Base-by-base conservation (phyloP, 1,139 yeast species). In the Saccharomyces uvarum region DNA sequence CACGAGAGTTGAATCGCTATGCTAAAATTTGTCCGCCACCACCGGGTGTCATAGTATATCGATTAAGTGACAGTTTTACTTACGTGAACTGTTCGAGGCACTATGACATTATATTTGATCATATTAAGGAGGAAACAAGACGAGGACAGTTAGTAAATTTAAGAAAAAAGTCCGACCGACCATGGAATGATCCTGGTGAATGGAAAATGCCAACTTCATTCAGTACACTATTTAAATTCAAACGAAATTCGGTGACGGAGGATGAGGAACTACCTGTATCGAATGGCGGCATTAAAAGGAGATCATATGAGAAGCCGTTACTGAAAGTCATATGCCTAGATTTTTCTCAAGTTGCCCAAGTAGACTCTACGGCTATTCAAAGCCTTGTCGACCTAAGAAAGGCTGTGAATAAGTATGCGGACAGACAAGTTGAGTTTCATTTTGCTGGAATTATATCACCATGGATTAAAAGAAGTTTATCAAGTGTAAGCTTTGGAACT, bases 131-230 rank as follows among this genome's bases (percentile, higher is more conserved):
- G 44, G 56, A 47, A 14, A 88, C 96, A 1, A 77, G 78, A 62
- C 78, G 87, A 55, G 91, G 91, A 26, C 76, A 77, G 53, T 73
- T 80, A 24, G 70, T 74, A 53, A 69, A 70, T 48, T 72, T 68
- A 51, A 67, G 74, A 19, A 74, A 76, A 52, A 77, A 81, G 46
- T 87, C 89, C 28, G 87, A 86, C 52, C 80, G 93, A 60, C 91
- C 96, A 21, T 91, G 97, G 96, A 90, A 90, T 68, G 95, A 89
- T 64, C 91, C 90, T 28, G 95, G 96, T 32, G 65, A 65, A 44
- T 69, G 69, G 68, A 63, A 64, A 52, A 58, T 65, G 8, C 70
- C 70, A 26, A 42, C 29, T 4, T 63, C 64, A 31, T 26, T 61
- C 5, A 56, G 53, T 16, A 58, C 58, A 16, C 48, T 38, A 4